Conservation (phyloP, 495 filamentous ascomycete genomes). For the Talaromyces stipitatus region DNA sequence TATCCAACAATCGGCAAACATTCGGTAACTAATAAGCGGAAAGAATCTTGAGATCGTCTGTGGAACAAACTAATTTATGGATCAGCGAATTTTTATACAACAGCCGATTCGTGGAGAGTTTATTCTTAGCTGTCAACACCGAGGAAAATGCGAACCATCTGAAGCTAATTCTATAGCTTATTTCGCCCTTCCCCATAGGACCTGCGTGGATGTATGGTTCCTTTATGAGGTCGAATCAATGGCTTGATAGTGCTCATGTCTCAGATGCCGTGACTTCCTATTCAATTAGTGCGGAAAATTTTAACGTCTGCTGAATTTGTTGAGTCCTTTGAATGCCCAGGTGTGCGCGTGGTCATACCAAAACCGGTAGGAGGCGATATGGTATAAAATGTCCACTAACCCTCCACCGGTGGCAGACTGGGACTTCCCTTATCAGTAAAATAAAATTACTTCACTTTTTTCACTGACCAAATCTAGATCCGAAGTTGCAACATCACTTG, state of each 20-base stretch:
- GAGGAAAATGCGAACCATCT: neutral
- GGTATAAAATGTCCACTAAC: neutral
- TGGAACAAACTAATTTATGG: neutral
- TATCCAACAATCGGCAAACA: neutral
- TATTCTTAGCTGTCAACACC: neutral
- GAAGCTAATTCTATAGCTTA: neutral
- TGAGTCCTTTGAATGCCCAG: neutral
- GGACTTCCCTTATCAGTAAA: too few species aligned
- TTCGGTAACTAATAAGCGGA: neutral
- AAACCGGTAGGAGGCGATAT: neutral
- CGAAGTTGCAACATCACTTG: neutral
- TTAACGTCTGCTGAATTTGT: neutral
- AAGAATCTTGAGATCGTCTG: neutral
- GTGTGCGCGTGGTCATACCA: neutral
- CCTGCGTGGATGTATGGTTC: neutral
- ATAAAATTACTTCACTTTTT: neutral
- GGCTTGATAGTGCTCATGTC: neutral
- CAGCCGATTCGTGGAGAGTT: neutral
- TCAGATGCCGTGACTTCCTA: neutral
- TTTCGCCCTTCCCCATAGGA: neutral
- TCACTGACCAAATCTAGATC: neutral
- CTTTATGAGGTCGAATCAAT: neutral
- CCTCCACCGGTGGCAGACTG: neutral
- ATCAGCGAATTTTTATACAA: neutral
- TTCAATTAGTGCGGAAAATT: neutral